Conservation (phyloP, 768 basidiomycete genomes). For the Leucogyrophana mollusca region DNA sequence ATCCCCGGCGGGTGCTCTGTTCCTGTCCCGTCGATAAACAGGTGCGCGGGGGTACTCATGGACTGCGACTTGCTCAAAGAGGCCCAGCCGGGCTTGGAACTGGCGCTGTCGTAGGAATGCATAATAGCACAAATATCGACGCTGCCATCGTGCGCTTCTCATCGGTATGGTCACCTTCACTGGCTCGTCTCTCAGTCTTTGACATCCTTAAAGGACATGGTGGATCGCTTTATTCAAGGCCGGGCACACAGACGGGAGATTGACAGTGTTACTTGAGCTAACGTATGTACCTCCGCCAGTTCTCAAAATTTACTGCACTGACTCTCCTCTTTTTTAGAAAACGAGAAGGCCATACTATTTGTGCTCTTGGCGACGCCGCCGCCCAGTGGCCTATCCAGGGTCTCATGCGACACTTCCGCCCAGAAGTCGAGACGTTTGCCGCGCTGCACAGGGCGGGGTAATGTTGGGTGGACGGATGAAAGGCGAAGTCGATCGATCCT, state of each 20-base stretch:
- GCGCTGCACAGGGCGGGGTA: conserved; percentile 74
- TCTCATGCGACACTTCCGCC: conserved; percentile 96
- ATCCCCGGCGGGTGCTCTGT: conserved; percentile 95
- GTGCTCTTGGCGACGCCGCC: conserved; percentile 94
- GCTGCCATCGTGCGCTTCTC: conserved; percentile 93
- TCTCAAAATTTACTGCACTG: neutral
- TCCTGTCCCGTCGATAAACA: conserved; percentile 82
- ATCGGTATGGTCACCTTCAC: conserved; percentile 51
- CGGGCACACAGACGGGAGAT: conserved; percentile 91
- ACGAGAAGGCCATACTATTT: conserved; percentile 97
- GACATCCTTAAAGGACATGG: conserved; percentile 71
- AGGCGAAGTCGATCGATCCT: conserved; percentile 66
- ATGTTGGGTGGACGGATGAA: conserved; percentile 83
- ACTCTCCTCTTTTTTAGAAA: conserved; percentile 54
- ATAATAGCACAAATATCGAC: conserved; percentile 95
- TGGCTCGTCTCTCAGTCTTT: neutral
- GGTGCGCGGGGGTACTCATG: conserved; percentile 91
- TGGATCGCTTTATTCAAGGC: conserved; percentile 94
- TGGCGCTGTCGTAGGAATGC: conserved; percentile 98
- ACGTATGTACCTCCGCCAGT: conserved; percentile 52
- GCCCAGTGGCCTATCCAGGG: conserved; percentile 99
- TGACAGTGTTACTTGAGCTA: conserved; percentile 94
- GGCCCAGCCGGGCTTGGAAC: conserved; percentile 93
- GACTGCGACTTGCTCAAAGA: conserved; percentile 98
- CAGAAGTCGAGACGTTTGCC: conserved; percentile 86